Evolutionary conservation across 306 rosid genomes (phyloP).

Genomic region (Phaseolus lunatus): DNA sequence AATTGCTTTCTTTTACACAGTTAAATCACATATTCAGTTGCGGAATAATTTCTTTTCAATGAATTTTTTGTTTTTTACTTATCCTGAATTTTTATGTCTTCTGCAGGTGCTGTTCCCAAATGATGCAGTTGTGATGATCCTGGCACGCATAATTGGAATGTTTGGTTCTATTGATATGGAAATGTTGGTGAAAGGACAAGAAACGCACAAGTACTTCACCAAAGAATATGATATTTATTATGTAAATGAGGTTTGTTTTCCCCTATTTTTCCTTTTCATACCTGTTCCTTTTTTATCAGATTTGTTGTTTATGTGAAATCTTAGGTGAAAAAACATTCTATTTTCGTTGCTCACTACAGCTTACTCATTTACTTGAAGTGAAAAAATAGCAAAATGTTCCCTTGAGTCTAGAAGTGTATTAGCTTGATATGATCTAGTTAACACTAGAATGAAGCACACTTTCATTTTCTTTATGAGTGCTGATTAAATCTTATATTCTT

Average conservation of each 20-base stretch:
- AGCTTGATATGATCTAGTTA: constrained; percentile 24
- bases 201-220: constrained; percentile 92
- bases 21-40: neutral
- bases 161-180: constrained; percentile 86
- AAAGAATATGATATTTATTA: constrained; percentile 81
- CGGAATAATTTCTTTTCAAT: constrained; percentile 28
- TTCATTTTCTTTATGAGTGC: neutral
- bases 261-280: constrained; percentile 16
- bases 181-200: constrained; percentile 84
- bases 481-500: constrained; percentile 6
- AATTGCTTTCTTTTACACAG: constrained; percentile 1
- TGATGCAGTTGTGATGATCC: constrained; percentile 76
- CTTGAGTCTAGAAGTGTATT: constrained; percentile 20
- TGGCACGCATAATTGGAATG: constrained; percentile 86
- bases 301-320: constrained; percentile 12
- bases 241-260: constrained; percentile 80
- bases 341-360: neutral
- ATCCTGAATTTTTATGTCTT: constrained; percentile 3
- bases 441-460: neutral
- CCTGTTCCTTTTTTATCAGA: neutral
- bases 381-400: neutral
- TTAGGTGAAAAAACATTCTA: neutral
- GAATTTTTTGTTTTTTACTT: constrained; percentile 7
- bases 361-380: neutral
- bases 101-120: constrained; percentile 94